Conservation (phyloP, 495 filamentous ascomycete genomes). For the Ramalina peruviana region DNA sequence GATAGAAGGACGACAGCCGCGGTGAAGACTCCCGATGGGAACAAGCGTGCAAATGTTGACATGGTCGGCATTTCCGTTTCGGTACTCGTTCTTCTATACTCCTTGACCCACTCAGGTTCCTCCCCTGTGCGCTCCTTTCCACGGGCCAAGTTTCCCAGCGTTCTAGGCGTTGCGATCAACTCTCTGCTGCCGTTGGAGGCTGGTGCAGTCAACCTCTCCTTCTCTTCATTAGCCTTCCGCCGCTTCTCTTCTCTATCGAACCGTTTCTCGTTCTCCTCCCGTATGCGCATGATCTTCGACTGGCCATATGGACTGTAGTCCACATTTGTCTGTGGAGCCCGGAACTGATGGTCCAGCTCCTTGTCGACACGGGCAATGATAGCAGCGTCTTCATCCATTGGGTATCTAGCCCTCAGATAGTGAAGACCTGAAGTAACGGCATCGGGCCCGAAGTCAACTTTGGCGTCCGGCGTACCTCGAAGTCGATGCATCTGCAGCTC, state of each 20-base stretch:
- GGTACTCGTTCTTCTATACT: constrained; percentile 26
- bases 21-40: constrained; percentile 48
- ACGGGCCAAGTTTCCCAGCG: not conserved
- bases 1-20: constrained; percentile 35
- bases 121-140: not conserved
- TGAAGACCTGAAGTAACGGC: constrained; percentile 38
- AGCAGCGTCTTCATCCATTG: constrained; percentile 61
- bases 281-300: constrained; percentile 36
- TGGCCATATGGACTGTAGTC: constrained; percentile 27
- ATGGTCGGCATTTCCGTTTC: constrained; percentile 28
- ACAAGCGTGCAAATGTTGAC: constrained; percentile 41
- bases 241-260: constrained; percentile 31
- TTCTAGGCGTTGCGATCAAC: not conserved
- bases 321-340: constrained; percentile 29
- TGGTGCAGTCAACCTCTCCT: constrained; percentile 27
- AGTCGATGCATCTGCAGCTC: constrained; percentile 63
- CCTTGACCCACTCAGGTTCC: constrained; percentile 30
- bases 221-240: constrained; percentile 28
- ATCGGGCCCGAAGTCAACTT: constrained; percentile 27
- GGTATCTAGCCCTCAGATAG: constrained; percentile 54
- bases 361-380: constrained; percentile 47
- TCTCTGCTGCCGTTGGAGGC: not conserved
- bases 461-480: constrained; percentile 55
- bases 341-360: constrained; percentile 32
- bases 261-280: constrained; percentile 32